Evolutionary conservation across 78 protist genomes (phyloP).

Genomic region (Tieghemostelium lacteum): DNA sequence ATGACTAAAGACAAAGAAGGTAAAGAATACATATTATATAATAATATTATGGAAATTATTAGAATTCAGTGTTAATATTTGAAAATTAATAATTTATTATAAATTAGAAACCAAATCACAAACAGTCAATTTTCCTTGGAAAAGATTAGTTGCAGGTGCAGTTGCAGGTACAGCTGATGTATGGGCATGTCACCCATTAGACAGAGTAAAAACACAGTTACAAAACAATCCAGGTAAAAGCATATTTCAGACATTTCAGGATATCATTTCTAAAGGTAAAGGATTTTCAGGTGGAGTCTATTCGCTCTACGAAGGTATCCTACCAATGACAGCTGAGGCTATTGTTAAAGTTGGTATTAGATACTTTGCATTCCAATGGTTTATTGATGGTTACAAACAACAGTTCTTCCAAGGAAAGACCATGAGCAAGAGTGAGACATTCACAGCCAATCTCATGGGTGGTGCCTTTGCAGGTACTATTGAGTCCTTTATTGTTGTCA

Average conservation of each 20-base stretch:
- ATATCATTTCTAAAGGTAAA: slow-evolving; percentile 60
- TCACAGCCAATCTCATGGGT: slow-evolving; percentile 31
- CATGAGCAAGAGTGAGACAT: slow-evolving; percentile 17
- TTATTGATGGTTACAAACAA: slow-evolving; percentile 40
- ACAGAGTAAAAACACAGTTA: slow-evolving; percentile 65
- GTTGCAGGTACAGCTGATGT: slow-evolving; percentile 80
- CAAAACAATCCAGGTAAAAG: slow-evolving; percentile 75
- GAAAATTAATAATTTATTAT: no score
- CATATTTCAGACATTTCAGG: slow-evolving; percentile 33
- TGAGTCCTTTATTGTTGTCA: slow-evolving; percentile 61
- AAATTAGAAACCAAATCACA: no score
- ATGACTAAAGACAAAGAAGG: no score
- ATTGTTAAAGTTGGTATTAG: slow-evolving; percentile 73
- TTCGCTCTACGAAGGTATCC: slow-evolving; percentile 67
- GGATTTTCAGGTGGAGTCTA: slow-evolving; percentile 56
- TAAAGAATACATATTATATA: no score
- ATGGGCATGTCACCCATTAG: slow-evolving; percentile 81
- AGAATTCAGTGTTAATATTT: no score
- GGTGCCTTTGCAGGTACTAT: slow-evolving; percentile 81
- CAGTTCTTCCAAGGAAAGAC: not conserved
- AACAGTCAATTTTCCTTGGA: slow-evolving; percentile 65
- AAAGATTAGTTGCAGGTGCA: slow-evolving; percentile 80
- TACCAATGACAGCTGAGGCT: slow-evolving; percentile 76
- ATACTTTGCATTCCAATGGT: slow-evolving; percentile 69
- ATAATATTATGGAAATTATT: no score